phyloP scores from a whole-genome alignment of 2,329 filamentous ascomycete genomes.

The Ophiobolus disseminans region DNA sequence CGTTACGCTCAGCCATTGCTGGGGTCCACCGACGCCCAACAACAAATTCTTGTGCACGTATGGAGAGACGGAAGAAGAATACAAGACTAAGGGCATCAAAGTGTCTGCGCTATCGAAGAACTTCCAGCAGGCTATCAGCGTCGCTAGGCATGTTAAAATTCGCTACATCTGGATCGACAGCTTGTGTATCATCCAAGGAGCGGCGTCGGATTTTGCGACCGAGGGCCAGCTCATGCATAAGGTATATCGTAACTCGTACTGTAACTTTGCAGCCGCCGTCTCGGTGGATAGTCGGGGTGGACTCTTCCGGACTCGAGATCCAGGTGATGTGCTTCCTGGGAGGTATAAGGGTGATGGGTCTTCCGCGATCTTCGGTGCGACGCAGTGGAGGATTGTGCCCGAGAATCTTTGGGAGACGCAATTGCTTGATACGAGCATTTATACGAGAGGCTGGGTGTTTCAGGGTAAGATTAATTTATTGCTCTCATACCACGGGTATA shows the following conservation, averaged over 20 bases:
- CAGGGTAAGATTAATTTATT: conserved; percentile 24
- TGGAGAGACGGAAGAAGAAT: conserved; percentile 2
- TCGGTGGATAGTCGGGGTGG: conserved; percentile 25
- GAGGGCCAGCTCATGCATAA: conserved; percentile 34
- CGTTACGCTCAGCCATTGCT: conserved; percentile 29
- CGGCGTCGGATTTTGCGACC: conserved; percentile 21
- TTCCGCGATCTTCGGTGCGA: conserved; percentile 17
- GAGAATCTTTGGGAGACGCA: conserved; percentile 28
- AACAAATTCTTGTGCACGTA: conserved; percentile 10
- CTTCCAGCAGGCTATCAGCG: conserved; percentile 33
- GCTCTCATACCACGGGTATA: neutral
- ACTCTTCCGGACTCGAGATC: conserved; percentile 25
- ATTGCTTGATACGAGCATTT: conserved; percentile 25
- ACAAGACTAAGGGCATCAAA: conserved; percentile 23
- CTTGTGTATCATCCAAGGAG: conserved; percentile 27
- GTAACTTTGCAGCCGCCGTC: conserved; percentile 39
- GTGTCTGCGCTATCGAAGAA: conserved; percentile 25
- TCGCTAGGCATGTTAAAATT: conserved; percentile 27
- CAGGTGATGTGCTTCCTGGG: conserved; percentile 18
- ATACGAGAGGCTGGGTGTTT: conserved; percentile 38
- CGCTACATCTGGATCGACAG: conserved; percentile 39
- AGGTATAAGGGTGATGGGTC: conserved; percentile 11
- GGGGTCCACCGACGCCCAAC: conserved; percentile 24
- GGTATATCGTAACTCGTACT: conserved; percentile 38
- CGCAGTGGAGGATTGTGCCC: conserved; percentile 25